phyloP scores from a whole-genome alignment of 257 asterid genomes.

The Solanum infundibuliforme region DNA sequence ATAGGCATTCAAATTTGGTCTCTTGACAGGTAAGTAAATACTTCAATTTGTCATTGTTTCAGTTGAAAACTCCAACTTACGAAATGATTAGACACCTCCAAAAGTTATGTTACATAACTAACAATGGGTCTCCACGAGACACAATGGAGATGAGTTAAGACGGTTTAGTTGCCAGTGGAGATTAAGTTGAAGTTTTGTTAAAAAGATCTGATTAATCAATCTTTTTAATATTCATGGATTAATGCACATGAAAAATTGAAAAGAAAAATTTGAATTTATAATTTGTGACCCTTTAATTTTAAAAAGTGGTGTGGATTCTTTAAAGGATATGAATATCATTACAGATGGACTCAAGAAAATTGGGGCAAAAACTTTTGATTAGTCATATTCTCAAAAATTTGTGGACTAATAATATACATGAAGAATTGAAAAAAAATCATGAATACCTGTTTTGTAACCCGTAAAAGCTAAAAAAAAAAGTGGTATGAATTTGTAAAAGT shows the following conservation, averaged over 20 bases:
- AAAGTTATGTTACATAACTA: background rate
- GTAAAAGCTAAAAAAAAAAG: no score
- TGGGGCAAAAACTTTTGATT: background rate
- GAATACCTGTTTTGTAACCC: background rate
- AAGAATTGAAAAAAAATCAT: background rate
- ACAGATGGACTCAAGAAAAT: background rate
- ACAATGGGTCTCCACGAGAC: background rate
- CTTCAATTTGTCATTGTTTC: background rate
- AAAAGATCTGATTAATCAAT: background rate
- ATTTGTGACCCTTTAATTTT: accelerated
- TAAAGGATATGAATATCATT: background rate
- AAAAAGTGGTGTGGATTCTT: no score
- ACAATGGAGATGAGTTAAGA: background rate
- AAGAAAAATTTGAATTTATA: accelerated
- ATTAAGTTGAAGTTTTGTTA: background rate
- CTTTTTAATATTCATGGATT: no score
- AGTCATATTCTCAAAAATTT: background rate
- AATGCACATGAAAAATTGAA: background rate
- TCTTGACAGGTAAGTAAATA: no score
- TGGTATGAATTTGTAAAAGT: background rate
- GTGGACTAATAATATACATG: background rate
- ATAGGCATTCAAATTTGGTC: no score
- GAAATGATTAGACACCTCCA: background rate
- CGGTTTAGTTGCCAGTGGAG: accelerated
- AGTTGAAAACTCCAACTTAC: background rate